Evolutionary conservation across 805 yeast species (phyloP), one percentile per base, ranked within the genome.

Genomic region (Starmerella floricola): DNA sequence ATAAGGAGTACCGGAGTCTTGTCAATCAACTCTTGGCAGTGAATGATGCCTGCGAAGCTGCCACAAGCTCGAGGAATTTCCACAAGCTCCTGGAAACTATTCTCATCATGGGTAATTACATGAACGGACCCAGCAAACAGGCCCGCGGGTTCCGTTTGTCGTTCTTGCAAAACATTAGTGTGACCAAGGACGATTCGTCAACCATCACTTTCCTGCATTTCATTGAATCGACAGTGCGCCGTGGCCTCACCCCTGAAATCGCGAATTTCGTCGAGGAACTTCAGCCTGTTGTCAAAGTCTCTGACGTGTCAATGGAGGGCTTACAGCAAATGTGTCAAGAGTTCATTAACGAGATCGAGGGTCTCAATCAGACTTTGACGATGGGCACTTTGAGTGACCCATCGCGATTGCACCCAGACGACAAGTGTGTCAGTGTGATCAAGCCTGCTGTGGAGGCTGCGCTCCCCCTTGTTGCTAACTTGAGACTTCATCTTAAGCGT

Each of bases 91-190:
- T 93, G 55, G 86, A 83, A 43, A 75, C 91, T 36, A 88, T 91
- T 47, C 66, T 87, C 49, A 78, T 87, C 3, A 91, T 91, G 38
- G 99, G 98, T 45, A 91, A 91, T 60, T 88, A 78, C 59, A 91
- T 91, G 98, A 91, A 93, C 59, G 95, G 86, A 55, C 67, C 76
- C n/a, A 69, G 84, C 2, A 87, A 86, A 54, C 94, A 86, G 59
- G 97, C 96, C 1, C 72, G 74, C 50, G 99, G 99, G 3, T 93
- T 93, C 69, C 80, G 81, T 55, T 66, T 91, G 46, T 79, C 83
- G 34, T 83, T 95, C n/a, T 68, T 91, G 40, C 95, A 86, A 55
- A 67, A 97, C 52, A 69, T 91, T 45, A 83, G 80, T 26, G 86
- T 93, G 52, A 78, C 93, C 63, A 91, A 91, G 58, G 95, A 88